A percentile compares a stretch with the other conserved stretches of the same genome.
Evolutionary conservation across 371 early-diverging fungal genomes (phyloP).

Genomic region (Apophysomyces elegans): DNA sequence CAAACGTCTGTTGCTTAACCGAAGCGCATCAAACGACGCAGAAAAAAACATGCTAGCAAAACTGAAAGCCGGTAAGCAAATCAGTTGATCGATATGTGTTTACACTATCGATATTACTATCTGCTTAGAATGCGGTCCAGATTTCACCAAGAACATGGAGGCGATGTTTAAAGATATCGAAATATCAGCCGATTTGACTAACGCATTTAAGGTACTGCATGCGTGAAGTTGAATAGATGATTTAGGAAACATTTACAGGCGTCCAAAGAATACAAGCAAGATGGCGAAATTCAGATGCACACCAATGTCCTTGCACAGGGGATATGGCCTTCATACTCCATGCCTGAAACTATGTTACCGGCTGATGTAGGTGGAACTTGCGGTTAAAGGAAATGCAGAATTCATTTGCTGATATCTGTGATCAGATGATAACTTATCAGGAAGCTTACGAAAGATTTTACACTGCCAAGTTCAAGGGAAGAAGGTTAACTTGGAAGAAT

Average conservation of each 20-base stretch:
- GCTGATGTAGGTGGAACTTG: slow-evolving; percentile 52
- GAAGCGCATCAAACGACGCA: slow-evolving; percentile 76
- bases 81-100: neutral
- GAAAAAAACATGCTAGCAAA: slow-evolving; percentile 86
- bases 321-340: slow-evolving; percentile 90
- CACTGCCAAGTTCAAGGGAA: slow-evolving; percentile 72
- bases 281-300: slow-evolving; percentile 65
- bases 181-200: slow-evolving; percentile 71
- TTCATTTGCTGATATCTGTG: neutral
- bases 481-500: slow-evolving; percentile 86
- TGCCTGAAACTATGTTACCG: slow-evolving; percentile 69
- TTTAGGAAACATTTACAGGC: neutral
- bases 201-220: slow-evolving; percentile 57
- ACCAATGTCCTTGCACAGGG: slow-evolving; percentile 86
- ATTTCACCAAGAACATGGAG: slow-evolving; percentile 88
- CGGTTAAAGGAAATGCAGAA: neutral
- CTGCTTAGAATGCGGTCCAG: slow-evolving; percentile 81
- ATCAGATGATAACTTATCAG: slow-evolving; percentile 67
- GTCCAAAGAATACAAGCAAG: slow-evolving; percentile 41
- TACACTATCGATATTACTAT: slow-evolving; percentile 1
- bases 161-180: slow-evolving; percentile 94
- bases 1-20: slow-evolving; percentile 80
- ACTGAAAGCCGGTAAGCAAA: slow-evolving; percentile 70
- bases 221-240: neutral
- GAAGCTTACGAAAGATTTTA: slow-evolving; percentile 79